Base-by-base conservation (phyloP, 129 eudicot genomes). In the Arctium lappa region DNA sequence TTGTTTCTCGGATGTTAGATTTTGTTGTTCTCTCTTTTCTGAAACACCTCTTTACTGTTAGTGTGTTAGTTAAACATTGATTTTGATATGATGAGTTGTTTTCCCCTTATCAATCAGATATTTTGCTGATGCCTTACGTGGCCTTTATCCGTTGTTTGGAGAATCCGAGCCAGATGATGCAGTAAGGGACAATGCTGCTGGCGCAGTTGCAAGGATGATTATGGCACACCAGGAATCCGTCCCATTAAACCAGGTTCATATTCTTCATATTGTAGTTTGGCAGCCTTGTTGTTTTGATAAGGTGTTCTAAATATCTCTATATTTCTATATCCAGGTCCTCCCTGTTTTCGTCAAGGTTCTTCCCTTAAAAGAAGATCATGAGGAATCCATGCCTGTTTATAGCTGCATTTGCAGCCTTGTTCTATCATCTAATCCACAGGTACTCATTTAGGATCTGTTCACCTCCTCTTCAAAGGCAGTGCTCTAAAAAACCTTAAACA, bases 131-230 rank as follows among this genome's bases (percentile, higher is more conserved):
- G 88, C 88, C 42, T 86, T 95, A 77, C 89, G 91, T 53, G 91
- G 91, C 46, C 92, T 95, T 73, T 86, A 86, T 81, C 97, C 99
- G 3, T 79, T 95, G 72, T 95, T 95, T 82, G 98, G 98, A 75
- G 99, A 91, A 83, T 87, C 99, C 44, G 99, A 95, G 85, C 98
- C 97, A 34, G 99, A 93, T 83, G 85, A 87, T 85, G 99, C 98
- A 32, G 98, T 91, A 70, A 95, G 93, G 80, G 98, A 95, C 79
- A 95, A 95, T 82, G 99, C 99, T 71, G 98, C 99, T 85, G 98
- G 99, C 83, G 99, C 99, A 46, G 98, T 95, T 85, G 97, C 99
- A 77, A 89, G 98, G 89, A 95, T 95, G 99, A 95, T 95, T 27
- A 93, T 93, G 97, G 87, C 91, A 7, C 95, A 93, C 83, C 97